Conservation (phyloP, 345 rosid species). For the Dimocarpus longan region DNA sequence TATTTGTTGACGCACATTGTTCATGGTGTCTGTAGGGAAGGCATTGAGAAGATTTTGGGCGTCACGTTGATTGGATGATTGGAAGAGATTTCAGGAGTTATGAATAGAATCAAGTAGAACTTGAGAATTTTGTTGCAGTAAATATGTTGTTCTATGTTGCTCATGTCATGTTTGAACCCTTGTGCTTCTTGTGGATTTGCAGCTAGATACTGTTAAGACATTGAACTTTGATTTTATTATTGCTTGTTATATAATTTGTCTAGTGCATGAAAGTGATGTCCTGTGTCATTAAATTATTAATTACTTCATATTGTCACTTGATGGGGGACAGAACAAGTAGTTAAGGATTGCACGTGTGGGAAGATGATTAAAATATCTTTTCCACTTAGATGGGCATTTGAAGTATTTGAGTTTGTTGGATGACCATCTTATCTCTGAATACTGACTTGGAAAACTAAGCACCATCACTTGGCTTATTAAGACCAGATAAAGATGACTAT, state of each 20-base stretch:
- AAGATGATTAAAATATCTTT: too few species aligned
- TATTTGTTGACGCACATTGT: not conserved
- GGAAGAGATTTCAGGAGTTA: not conserved
- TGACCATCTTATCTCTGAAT: too few species aligned
- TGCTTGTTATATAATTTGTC: not conserved
- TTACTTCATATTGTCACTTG: too few species aligned
- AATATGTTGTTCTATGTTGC: conserved; percentile 5
- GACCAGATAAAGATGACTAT: too few species aligned
- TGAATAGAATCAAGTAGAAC: not conserved
- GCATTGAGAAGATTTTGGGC: conserved; percentile 19
- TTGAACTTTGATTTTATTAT: not conserved
- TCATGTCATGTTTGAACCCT: not conserved
- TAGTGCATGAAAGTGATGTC: not conserved
- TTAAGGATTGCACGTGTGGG: too few species aligned
- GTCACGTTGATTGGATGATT: not conserved
- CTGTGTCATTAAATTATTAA: not conserved
- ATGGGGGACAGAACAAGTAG: too few species aligned
- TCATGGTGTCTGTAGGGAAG: conserved; percentile 43
- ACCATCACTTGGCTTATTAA: too few species aligned
- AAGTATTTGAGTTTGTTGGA: too few species aligned
- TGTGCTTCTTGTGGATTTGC: not conserved
- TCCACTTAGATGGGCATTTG: too few species aligned
- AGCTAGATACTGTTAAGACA: not conserved
- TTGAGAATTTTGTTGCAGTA: conserved; percentile 6
- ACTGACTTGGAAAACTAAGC: too few species aligned